These are phyloP conservation scores for Henckelia pumila DNA, from an alignment of 257 asterid genomes.

Conservation along the genomic window DNA sequence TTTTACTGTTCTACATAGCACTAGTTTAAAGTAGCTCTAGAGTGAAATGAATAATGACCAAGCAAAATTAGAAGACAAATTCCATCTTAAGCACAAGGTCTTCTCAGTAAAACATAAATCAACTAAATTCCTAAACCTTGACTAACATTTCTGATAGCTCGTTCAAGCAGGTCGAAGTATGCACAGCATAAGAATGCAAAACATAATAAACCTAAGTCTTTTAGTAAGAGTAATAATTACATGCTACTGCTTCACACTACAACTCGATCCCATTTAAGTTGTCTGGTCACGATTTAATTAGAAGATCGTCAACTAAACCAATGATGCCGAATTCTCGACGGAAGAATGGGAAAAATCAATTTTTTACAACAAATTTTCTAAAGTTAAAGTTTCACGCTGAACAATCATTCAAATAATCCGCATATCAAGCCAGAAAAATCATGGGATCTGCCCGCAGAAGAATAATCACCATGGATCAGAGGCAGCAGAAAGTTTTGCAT, in stretches of 20 bases:
- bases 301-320: neutral
- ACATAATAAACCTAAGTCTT: neutral
- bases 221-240: neutral
- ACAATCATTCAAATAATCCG: neutral
- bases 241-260: neutral
- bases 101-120: neutral
- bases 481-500: no score
- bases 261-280: neutral
- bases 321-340: neutral
- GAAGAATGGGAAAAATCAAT: neutral
- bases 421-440: neutral
- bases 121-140: neutral
- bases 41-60: neutral
- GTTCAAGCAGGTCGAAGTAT: neutral
- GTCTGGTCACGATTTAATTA: neutral
- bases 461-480: neutral
- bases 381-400: neutral
- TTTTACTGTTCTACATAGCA: neutral
- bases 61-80: neutral
- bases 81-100: neutral
- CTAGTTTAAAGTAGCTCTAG: neutral
- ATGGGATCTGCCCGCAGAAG: neutral
- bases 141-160: neutral
- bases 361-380: neutral
- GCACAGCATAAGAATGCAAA: neutral